Evolutionary conservation across 257 asterid genomes (phyloP).

Genomic region (Solanum medicagineum): DNA sequence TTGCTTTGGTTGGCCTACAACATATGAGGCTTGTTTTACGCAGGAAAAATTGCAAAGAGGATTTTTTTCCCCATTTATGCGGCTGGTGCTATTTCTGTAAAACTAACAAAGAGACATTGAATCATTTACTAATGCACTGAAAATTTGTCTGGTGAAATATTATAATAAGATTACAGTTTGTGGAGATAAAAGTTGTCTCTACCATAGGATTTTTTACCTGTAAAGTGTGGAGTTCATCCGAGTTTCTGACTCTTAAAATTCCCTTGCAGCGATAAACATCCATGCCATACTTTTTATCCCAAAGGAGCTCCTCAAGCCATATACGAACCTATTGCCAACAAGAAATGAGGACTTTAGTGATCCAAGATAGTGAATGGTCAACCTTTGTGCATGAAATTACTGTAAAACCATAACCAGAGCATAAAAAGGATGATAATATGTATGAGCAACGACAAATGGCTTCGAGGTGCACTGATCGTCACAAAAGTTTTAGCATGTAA

Average conservation of each 20-base stretch:
- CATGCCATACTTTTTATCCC: conserved; percentile 88
- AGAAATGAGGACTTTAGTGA: neutral
- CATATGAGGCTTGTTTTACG: neutral
- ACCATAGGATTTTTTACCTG: conserved; percentile 34
- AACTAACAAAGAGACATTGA: neutral
- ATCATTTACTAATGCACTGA: neutral
- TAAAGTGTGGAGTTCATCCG: conserved; percentile 66
- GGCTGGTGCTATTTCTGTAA: neutral
- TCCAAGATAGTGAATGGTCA: neutral
- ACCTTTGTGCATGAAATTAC: neutral
- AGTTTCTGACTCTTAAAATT: conserved; percentile 43
- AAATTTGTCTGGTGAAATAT: neutral
- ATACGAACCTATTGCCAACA: conserved; percentile 28
- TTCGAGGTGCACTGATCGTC: neutral
- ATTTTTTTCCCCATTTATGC: neutral
- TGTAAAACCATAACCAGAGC: neutral
- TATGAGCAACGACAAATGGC: neutral
- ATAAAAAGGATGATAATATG: neutral
- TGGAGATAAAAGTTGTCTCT: neutral
- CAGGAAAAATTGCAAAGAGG: neutral
- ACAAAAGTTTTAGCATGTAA: neutral
- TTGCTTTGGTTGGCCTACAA: neutral
- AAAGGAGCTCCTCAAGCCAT: conserved; percentile 90
- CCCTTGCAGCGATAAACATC: conserved; percentile 97
- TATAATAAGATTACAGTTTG: neutral